Percentiles rank a stretch among this genome's conserved stretches.
phyloP scores from a whole-genome alignment of 768 basidiomycete genomes.

The Trichaptum fuscoviolaceum region DNA sequence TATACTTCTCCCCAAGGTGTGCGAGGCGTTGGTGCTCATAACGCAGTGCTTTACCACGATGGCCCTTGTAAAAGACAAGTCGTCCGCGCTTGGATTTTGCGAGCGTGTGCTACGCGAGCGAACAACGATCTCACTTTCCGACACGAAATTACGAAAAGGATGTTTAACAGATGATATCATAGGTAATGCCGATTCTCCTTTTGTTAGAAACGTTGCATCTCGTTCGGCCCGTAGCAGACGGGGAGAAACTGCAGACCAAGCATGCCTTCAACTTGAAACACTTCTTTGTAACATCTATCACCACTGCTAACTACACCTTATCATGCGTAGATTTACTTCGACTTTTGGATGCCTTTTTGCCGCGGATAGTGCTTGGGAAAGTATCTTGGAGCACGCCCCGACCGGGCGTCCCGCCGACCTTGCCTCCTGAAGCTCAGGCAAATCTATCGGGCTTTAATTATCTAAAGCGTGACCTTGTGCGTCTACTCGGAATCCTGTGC shows the following conservation, averaged over 20 bases:
- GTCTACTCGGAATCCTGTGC: conserved; percentile 74
- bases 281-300: background rate
- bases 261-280: background rate
- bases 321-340: conserved; percentile 56
- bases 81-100: conserved; percentile 1
- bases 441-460: conserved; percentile 67
- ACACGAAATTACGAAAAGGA: conserved; percentile 1
- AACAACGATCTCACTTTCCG: conserved; percentile 4
- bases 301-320: background rate
- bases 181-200: conserved; percentile 13
- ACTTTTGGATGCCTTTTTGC: conserved; percentile 75
- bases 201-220: background rate
- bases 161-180: conserved; percentile 19
- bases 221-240: background rate
- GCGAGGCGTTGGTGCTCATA: conserved; percentile 75
- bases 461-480: conserved; percentile 87
- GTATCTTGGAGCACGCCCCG: conserved; percentile 12
- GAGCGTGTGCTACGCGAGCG: conserved; percentile 17
- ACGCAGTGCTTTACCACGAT: conserved; percentile 71
- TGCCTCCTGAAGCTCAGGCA: conserved; percentile 9
- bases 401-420: conserved; percentile 2
- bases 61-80: conserved; percentile 45
- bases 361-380: conserved; percentile 78
- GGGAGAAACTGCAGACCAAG: background rate
- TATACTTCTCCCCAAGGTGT: conserved; percentile 67